Evolutionary conservation across 176 grass and related monocot species (phyloP), one percentile per base, ranked within the genome.

Genomic region (Hordeum marinum): DNA sequence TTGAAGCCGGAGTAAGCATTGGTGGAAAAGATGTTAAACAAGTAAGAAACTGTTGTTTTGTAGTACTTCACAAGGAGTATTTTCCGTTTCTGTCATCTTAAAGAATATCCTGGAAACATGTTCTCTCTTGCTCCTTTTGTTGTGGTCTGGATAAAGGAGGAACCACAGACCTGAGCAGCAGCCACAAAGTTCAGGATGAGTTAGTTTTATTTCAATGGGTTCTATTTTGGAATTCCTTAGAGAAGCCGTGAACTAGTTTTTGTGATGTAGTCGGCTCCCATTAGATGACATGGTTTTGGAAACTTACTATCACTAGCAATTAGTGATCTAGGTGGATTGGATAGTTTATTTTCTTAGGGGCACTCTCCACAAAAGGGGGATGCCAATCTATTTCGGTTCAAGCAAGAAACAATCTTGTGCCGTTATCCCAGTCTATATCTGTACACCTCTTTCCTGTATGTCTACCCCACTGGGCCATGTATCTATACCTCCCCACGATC

Each of bases 1-100:
- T 98, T 83, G 96, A 98, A 94, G 96, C 96, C 87, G 93, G 96
- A 87, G 82, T 98, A 89, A 98, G 96, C 85, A 85, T 98, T 66
- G 96, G 96, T 59, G 96, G 96, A 62, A 98, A 98, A 88, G 87
- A 98, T 81, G 96, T 98, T 50, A 98, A 94, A 82, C 93, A 93
- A 74, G 93, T 95, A 90, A 88, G 85, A 79, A 35, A 69, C 67
- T 46, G 75, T 63, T 72, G 27, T 21, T 52, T 23, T 83, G 48
- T 52, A 43, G 12, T 55, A 66, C 54, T 88, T 73, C 77, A 24
- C 63, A 52, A 0, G 6, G 67, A 64, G 62, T n/a, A 26, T 75
- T 69, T 52, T 67, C 20, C 68, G 59, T 58, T 63, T 72, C 17
- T 67, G n/a, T 32, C 70, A 17, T 78, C 37, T 71, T 11, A 65